A percentile compares a stretch with the other conserved stretches of the same genome.
These are phyloP conservation scores for Puccinia triticina DNA, from an alignment of 1,284 basidiomycete species.

Conservation along the genomic window DNA sequence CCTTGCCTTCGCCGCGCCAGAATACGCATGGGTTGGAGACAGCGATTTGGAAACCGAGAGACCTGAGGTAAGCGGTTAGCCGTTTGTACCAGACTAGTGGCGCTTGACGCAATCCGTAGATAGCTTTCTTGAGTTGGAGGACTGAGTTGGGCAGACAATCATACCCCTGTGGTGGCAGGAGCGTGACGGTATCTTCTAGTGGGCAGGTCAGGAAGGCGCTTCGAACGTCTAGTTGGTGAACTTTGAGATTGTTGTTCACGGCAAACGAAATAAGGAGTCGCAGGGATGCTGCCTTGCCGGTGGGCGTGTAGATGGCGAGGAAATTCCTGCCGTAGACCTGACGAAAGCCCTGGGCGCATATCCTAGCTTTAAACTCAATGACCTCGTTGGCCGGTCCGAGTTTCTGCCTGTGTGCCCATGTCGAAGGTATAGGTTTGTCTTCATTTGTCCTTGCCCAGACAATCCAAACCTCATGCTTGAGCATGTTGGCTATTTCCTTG, in stretches of 20 bases:
- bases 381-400: not conserved
- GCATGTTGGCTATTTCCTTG: not conserved
- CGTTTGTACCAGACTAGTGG: not conserved
- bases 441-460: too few species aligned
- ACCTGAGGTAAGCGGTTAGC: not conserved
- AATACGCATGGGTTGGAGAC: not conserved
- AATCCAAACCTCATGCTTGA: not conserved
- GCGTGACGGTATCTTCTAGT: not conserved
- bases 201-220: not conserved
- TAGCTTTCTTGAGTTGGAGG: not conserved
- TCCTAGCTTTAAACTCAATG: not conserved
- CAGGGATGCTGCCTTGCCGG: not conserved
- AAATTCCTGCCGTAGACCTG: not conserved
- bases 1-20: not conserved
- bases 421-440: not conserved
- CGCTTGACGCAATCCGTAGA: slow-evolving; percentile 9
- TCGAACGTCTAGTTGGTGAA: slow-evolving; percentile 10
- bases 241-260: not conserved
- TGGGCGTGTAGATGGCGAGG: not conserved
- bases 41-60: not conserved
- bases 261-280: not conserved
- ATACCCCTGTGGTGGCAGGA: not conserved
- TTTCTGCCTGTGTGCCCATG: not conserved
- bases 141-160: not conserved
- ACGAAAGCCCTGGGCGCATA: not conserved